Evolutionary conservation across 305 asterid genomes (phyloP), one percentile per base, ranked within the genome.

Genomic region (Fraxinus dipetala): DNA sequence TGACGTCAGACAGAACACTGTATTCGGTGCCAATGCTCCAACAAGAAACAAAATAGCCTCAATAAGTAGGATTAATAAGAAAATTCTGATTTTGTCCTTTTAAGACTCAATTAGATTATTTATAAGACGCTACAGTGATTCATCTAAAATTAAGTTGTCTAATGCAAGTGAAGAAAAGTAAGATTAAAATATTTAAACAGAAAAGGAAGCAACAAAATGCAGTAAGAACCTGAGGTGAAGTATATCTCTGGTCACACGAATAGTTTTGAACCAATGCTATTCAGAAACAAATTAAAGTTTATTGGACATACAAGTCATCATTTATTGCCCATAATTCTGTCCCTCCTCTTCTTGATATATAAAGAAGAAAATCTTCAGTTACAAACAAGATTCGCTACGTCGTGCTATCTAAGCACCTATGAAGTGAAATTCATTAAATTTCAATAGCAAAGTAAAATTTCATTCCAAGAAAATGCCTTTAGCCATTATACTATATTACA

Each of bases 401-500:
- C 8, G 4, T 6, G 67, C 67, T n/a, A 56, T 20, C 9, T 56
- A 0, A 56, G 26, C 26, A 16, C 65, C 26, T n/a, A 16, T 16
- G 20, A 56, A 56, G 65, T 56, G 10, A 56, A n/a, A 56, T 56
- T 56, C 65, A 56, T 16, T n/a, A 54, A 54, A 14, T 14, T 51
- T 51, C 61, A 51, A 51, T 14, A 51, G 20, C 18, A 51, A 51
- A 51, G 61, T 51, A 54, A n/a, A 54, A 56, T 14, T 18, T 16
- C 7, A 51, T 51, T 51, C 61, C 61, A 51, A 51, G 61, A 51
- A 16, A 51, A 51, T 4, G 7, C 2, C 20, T 36, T 77, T 51
- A 14, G 80, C 43, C 77, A 72, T 24, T 24, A 28, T 9, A 63
- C 40, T 30, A 28, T 18, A 40, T 83, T 81, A 80, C 59, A 80